phyloP scores from a whole-genome alignment of 139 green algal genomes.

The Ettlia oleoabundans region DNA sequence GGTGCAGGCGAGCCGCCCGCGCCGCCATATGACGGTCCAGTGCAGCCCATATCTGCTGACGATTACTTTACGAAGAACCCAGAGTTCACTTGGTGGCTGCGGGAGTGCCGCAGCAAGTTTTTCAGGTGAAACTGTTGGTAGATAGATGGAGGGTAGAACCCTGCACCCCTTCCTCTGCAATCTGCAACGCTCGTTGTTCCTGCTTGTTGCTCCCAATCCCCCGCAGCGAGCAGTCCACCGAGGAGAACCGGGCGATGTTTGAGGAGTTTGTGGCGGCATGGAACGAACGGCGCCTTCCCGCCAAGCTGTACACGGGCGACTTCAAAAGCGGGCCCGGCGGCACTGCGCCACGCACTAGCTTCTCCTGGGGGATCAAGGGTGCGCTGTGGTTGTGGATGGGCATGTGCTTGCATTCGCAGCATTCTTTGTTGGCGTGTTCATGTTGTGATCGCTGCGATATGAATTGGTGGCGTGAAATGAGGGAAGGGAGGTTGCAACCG shows the following conservation, averaged over 20 bases:
- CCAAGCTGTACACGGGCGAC: conserved; percentile 60
- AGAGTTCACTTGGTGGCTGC: conserved; percentile 72
- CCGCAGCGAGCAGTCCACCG: conserved; percentile 54
- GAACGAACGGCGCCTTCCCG: conserved; percentile 54
- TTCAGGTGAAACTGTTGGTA: conserved; percentile 46
- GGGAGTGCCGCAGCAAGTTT: conserved; percentile 44
- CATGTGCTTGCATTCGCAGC: too few relatives aligned
- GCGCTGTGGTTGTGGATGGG: too few relatives aligned
- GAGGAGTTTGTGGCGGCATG: conserved; percentile 64
- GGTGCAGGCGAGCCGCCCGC: neutral
- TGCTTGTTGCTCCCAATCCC: neutral
- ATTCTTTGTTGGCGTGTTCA: too few relatives aligned
- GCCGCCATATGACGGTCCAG: conserved; percentile 12
- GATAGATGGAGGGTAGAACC: neutral
- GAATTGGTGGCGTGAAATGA: too few relatives aligned
- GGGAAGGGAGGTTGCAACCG: too few relatives aligned
- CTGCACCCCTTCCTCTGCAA: neutral
- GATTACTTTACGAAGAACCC: conserved; percentile 66
- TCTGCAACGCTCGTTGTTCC: neutral
- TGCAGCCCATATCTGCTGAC: conserved; percentile 46
- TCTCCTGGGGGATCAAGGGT: conserved; percentile 60
- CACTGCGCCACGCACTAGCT: conserved; percentile 47
- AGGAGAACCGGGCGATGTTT: conserved; percentile 59
- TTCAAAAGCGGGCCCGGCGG: conserved; percentile 10
- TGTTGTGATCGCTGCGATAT: too few relatives aligned